Conservation (phyloP, 768 basidiomycete genomes). For the Tricholoma matsutake region DNA sequence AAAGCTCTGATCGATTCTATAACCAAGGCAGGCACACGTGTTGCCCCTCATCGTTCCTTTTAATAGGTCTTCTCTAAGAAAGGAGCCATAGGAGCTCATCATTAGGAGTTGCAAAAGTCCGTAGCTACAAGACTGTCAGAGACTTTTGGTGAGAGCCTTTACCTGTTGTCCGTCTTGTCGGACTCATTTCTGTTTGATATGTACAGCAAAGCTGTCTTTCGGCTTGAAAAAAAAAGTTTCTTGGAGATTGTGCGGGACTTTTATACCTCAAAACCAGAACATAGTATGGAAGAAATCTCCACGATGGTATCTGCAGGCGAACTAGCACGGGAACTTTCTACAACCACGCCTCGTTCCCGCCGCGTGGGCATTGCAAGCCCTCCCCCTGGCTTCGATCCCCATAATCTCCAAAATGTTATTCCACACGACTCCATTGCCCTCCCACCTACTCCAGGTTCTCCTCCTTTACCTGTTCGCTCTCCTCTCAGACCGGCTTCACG, state of each 20-base stretch:
- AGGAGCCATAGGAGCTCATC: too few relatives aligned
- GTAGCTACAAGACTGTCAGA: too few relatives aligned
- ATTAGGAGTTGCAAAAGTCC: too few relatives aligned
- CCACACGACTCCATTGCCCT: conserved; percentile 18
- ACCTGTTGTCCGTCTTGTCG: too few relatives aligned
- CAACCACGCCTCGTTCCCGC: conserved; percentile 36
- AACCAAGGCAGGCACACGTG: too few relatives aligned
- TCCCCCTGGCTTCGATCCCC: conserved; percentile 30
- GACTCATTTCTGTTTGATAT: too few relatives aligned
- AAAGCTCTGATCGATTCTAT: too few relatives aligned
- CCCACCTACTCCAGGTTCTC: conserved; percentile 24
- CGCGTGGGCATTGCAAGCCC: conserved; percentile 42
- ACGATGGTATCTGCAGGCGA: conserved; percentile 14
- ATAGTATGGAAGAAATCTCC: neutral
- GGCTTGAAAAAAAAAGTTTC: neutral
- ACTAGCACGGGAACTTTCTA: conserved; percentile 2
- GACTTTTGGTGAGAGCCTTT: too few relatives aligned
- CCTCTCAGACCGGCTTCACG: conserved; percentile 33
- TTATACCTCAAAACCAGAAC: neutral
- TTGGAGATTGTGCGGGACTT: neutral
- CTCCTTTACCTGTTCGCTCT: conserved; percentile 33
- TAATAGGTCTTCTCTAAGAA: too few relatives aligned
- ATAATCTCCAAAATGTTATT: conserved; percentile 11
- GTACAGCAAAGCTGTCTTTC: too few relatives aligned
- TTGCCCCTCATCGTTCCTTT: too few relatives aligned